phyloP scores from a whole-genome alignment of 371 early-diverging fungal genomes.

The Haplosporangium sp. region DNA sequence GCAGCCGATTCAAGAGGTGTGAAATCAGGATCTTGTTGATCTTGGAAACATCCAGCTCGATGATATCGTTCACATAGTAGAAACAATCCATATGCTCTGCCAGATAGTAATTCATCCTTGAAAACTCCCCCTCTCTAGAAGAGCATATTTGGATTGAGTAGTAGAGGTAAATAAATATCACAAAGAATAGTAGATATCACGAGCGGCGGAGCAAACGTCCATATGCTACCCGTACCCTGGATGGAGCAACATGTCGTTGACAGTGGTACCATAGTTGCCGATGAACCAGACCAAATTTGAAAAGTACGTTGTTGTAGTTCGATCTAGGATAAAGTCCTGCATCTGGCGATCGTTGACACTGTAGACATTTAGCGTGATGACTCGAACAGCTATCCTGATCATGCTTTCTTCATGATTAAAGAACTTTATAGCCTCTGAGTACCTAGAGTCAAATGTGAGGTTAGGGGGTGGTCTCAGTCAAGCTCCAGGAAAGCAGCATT shows the following conservation, averaged over 20 bases:
- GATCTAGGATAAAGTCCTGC: conserved; percentile 55
- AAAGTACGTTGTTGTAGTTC: conserved; percentile 55
- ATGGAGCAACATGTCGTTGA: conserved; percentile 50
- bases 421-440: conserved; percentile 64
- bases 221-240: conserved; percentile 19
- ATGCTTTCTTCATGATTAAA: conserved; percentile 69
- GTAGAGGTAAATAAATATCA: too few relatives aligned
- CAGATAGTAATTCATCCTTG: conserved; percentile 59
- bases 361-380: conserved; percentile 66
- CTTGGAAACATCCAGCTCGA: conserved; percentile 58
- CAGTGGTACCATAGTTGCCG: conserved; percentile 49
- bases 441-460: conserved; percentile 21
- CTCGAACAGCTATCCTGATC: conserved; percentile 69
- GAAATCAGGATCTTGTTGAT: conserved; percentile 59
- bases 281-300: conserved; percentile 57
- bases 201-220: conserved; percentile 6
- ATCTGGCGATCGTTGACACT: conserved; percentile 49
- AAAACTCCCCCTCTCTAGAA: conserved; percentile 35
- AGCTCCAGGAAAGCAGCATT: neutral
- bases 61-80: conserved; percentile 67
- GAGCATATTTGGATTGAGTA: too few relatives aligned
- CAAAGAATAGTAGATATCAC: neutral
- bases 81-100: conserved; percentile 68
- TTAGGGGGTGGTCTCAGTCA: neutral
- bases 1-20: conserved; percentile 43